Percentiles rank a stretch among this genome's conserved stretches.
Evolutionary conservation across 495 filamentous ascomycete species (phyloP).

Genomic region (Baudoinia panamericana): DNA sequence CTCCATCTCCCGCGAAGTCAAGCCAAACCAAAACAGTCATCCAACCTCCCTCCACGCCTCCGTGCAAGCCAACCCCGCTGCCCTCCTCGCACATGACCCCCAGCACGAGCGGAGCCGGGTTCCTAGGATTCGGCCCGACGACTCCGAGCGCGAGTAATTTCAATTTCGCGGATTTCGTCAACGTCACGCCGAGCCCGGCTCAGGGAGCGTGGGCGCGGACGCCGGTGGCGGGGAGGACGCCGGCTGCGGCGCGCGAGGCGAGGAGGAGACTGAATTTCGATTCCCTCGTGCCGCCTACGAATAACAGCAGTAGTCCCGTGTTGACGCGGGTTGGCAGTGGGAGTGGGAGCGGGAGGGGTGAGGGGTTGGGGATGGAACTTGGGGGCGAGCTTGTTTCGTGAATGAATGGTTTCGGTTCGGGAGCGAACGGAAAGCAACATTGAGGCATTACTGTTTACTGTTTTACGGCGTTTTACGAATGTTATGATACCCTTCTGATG

Average conservation of each 20-base stretch:
- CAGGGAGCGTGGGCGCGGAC: slow-evolving; percentile 58
- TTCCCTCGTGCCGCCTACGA: slow-evolving; percentile 42
- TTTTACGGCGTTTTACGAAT: too few species aligned
- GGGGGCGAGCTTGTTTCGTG: slow-evolving; percentile 40
- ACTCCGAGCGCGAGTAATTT: slow-evolving; percentile 58
- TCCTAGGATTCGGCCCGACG: slow-evolving; percentile 42
- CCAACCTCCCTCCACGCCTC: slow-evolving; percentile 76
- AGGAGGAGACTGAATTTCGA: slow-evolving; percentile 58
- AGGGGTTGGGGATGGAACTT: slow-evolving; percentile 39
- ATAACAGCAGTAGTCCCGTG: slow-evolving; percentile 26
- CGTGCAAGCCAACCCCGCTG: slow-evolving; percentile 59
- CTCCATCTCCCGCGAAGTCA: slow-evolving; percentile 64
- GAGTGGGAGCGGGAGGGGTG: slow-evolving; percentile 22
- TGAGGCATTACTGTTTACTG: too few species aligned
- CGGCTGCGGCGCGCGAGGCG: slow-evolving; percentile 42
- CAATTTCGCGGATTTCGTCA: slow-evolving; percentile 94
- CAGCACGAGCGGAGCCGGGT: slow-evolving; percentile 47
- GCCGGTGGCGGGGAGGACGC: slow-evolving; percentile 40
- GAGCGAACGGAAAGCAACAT: background rate
- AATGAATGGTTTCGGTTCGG: background rate
- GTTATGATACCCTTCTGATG: too few species aligned
- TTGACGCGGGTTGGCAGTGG: slow-evolving; percentile 22
- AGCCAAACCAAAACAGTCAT: slow-evolving; percentile 33
- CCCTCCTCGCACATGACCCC: slow-evolving; percentile 84
- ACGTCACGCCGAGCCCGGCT: slow-evolving; percentile 89